These are phyloP conservation scores for Lantana camara DNA, from an alignment of 257 asterid species.

Conservation along the genomic window DNA sequence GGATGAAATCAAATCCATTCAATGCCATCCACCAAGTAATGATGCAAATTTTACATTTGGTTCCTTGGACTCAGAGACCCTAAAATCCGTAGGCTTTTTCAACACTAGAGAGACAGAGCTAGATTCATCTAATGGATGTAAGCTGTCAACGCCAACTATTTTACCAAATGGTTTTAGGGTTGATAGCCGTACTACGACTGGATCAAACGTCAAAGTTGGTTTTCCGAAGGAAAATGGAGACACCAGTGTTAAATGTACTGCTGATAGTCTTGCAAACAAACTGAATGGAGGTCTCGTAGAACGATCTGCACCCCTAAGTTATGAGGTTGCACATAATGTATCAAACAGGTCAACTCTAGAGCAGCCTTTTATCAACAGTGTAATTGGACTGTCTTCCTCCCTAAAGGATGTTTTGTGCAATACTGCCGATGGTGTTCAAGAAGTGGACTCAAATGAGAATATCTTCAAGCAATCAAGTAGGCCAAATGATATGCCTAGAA, in stretches of 20 bases:
- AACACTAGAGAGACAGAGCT: conserved; percentile 30
- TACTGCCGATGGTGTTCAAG: conserved; percentile 36
- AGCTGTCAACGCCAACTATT: conserved; percentile 31
- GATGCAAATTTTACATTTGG: conserved; percentile 55
- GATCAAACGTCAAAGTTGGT: conserved; percentile 24
- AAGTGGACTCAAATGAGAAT: conserved; percentile 24
- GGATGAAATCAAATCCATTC: conserved; percentile 68
- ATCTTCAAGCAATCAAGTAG: conserved; percentile 40
- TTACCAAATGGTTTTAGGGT: conserved; percentile 21
- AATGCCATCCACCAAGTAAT: conserved; percentile 42
- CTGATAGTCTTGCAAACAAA: conserved; percentile 30
- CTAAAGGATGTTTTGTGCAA: conserved; percentile 31
- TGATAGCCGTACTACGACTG: conserved; percentile 21
- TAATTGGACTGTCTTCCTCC: conserved; percentile 33
- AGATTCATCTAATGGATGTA: conserved; percentile 31
- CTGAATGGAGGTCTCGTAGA: conserved; percentile 31
- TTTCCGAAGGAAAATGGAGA: conserved; percentile 40
- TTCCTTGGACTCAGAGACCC: conserved; percentile 60
- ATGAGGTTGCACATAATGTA: conserved; percentile 17
- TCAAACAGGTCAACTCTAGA: conserved; percentile 27
- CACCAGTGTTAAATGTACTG: conserved; percentile 20
- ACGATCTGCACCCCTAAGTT: conserved; percentile 20
- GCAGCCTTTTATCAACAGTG: conserved; percentile 29
- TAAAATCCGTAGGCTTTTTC: conserved; percentile 65
- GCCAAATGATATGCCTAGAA: conserved; percentile 33